Evolutionary conservation across 495 filamentous ascomycete genomes (phyloP), one percentile per base, ranked within the genome.

Genomic region (Diplogelasinospora grovesii): DNA sequence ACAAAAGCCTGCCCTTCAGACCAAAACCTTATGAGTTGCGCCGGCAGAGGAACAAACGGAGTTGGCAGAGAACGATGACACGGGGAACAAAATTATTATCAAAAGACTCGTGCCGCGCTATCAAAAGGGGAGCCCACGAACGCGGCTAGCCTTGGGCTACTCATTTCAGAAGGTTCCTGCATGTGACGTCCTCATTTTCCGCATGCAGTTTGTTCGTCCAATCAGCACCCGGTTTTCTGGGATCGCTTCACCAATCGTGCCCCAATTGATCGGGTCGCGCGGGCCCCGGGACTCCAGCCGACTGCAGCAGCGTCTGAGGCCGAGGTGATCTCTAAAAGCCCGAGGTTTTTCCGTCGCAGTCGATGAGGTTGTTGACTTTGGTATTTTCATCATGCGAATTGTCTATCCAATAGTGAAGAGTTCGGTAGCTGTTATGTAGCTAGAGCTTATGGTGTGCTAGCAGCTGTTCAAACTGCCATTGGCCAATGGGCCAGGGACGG

Each of bases 81-180:
- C 35, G 10, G 13, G 23, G 18, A 20, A 33, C 28, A 27, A 32
- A 41, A 41, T 10, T 41, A 41, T 41, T 41, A 32, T 16, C n/a
- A n/a, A 8, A 18, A 33, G 22, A 24, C 9, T 22, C 19, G 29
- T 36, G 8, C 2, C 10, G 10, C 21, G 16, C 10, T 26, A 30
- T 23, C 23, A 36, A 57, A 54, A 49, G 47, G 54, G 42, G 50
- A 45, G 50, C 26, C 38, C 45, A 39, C 34, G 30, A 10, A 22
- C 29, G 33, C 21, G 20, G 25, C 45, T 36, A 45, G 40, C 35
- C 39, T 48, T 25, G 19, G 41, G 50, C 11, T 15, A n/a, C 44
- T 57, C 54, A 57, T 57, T 57, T 57, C 54, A 48, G n/a, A n/a
- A n/a, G 32, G 45, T 46, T 48, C 44, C 50, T 57, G 54, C 54